Conservation (phyloP, 2,329 filamentous ascomycete species). For the Ilyonectria mors-panacis region DNA sequence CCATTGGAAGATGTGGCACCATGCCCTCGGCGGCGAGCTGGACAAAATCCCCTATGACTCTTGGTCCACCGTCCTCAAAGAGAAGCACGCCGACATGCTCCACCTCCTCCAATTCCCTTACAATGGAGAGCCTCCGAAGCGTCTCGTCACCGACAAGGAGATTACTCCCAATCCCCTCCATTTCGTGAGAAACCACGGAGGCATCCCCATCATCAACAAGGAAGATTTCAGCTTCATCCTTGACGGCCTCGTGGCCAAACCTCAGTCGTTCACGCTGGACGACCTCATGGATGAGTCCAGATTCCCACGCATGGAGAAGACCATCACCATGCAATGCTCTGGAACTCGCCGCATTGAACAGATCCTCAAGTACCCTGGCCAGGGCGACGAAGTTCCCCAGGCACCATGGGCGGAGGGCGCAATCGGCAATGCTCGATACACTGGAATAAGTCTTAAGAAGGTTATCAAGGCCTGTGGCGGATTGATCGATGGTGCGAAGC, state of each 20-base stretch:
- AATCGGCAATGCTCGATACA: slow-evolving; percentile 75
- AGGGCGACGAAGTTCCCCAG: slow-evolving; percentile 74
- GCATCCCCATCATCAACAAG: slow-evolving; percentile 75
- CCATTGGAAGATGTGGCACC: slow-evolving; percentile 72
- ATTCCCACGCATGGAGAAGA: slow-evolving; percentile 73
- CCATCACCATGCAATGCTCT: slow-evolving; percentile 76
- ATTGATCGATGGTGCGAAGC: slow-evolving; percentile 65
- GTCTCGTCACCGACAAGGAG: slow-evolving; percentile 66
- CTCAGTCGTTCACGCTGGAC: slow-evolving; percentile 68
- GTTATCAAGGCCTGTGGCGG: slow-evolving; percentile 80
- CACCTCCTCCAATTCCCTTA: slow-evolving; percentile 76
- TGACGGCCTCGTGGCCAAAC: slow-evolving; percentile 73
- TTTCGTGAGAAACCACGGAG: slow-evolving; percentile 81
- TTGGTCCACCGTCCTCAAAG: slow-evolving; percentile 68
- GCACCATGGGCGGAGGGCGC: slow-evolving; percentile 76
- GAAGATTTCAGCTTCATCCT: slow-evolving; percentile 68
- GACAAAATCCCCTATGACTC: slow-evolving; percentile 68
- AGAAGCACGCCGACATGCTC: slow-evolving; percentile 73
- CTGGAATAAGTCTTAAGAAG: slow-evolving; percentile 76
- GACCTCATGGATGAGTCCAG: slow-evolving; percentile 72
- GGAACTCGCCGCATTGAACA: slow-evolving; percentile 80
- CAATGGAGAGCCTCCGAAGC: slow-evolving; percentile 74
- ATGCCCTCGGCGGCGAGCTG: slow-evolving; percentile 60
- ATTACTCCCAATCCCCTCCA: slow-evolving; percentile 73
- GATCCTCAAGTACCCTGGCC: slow-evolving; percentile 74